phyloP scores from a whole-genome alignment of 345 rosid genomes.

The Eucalyptus marginata region DNA sequence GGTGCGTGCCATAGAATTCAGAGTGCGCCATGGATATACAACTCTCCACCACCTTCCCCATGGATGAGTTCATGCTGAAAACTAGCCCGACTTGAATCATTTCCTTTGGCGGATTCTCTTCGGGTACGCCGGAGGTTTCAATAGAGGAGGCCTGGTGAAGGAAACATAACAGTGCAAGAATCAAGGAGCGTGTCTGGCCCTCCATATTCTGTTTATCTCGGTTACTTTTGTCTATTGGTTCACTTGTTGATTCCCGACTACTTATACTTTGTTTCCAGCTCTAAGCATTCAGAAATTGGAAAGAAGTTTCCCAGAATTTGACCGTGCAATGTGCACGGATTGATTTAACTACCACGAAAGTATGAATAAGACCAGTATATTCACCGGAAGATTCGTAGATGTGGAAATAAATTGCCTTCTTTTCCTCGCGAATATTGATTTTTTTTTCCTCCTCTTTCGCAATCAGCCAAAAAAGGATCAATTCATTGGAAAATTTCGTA shows the following conservation, averaged over 20 bases:
- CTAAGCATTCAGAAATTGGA: neutral
- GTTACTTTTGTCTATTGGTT: neutral
- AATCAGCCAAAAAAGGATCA: neutral
- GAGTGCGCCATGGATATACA: constrained; percentile 1
- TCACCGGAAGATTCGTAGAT: neutral
- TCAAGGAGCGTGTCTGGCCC: neutral
- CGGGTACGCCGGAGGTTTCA: neutral
- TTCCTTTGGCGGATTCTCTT: neutral
- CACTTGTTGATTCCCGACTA: neutral
- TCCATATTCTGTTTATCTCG: neutral
- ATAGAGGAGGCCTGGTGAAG: neutral
- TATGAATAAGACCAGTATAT: neutral
- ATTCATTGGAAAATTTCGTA: neutral
- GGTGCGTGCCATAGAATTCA: constrained; percentile 2
- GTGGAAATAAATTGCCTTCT: neutral
- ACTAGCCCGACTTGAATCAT: constrained; percentile 1
- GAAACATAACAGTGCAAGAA: neutral
- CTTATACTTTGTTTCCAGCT: neutral
- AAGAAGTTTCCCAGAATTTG: neutral
- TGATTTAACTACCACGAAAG: neutral
- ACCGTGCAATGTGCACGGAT: neutral
- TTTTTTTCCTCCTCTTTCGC: neutral
- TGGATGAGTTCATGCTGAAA: neutral
- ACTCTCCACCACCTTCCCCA: neutral
- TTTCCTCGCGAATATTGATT: neutral